Percentiles rank a stretch among this genome's conserved stretches.
These are phyloP conservation scores for Candida morakotiae DNA, from an alignment of 805 yeast genomes.

Conservation along the genomic window DNA sequence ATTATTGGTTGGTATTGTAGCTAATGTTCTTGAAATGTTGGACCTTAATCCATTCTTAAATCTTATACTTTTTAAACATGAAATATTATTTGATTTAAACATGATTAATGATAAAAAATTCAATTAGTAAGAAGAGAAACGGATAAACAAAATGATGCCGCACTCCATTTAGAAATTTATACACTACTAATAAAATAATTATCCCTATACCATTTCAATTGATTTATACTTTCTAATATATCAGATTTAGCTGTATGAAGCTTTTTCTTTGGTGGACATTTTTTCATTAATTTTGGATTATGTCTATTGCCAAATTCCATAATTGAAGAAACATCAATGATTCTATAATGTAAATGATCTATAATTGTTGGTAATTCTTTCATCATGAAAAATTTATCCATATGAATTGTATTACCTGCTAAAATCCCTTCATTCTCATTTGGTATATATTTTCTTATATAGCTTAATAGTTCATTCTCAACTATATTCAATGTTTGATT, in stretches of 20 bases:
- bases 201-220: conserved; percentile 71
- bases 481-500: conserved; percentile 55
- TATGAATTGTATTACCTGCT: conserved; percentile 91
- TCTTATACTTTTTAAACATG: too few species aligned
- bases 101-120: neutral
- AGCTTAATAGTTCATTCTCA: conserved; percentile 58
- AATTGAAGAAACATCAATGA: conserved; percentile 85
- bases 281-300: conserved; percentile 56
- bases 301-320: conserved; percentile 79
- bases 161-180: too few species aligned
- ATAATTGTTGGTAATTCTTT: conserved; percentile 76
- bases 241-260: conserved; percentile 88
- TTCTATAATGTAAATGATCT: conserved; percentile 63
- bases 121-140: too few species aligned
- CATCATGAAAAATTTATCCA: conserved; percentile 82
- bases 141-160: too few species aligned
- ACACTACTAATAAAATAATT: conserved; percentile 66
- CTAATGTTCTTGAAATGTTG: conserved; percentile 3
- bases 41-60: too few species aligned
- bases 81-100: too few species aligned
- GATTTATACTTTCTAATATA: conserved; percentile 82
- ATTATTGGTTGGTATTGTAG: conserved; percentile 6
- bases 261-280: conserved; percentile 58
- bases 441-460: conserved; percentile 54
- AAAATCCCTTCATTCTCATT: conserved; percentile 58